Evolutionary conservation across 2,329 filamentous ascomycete species (phyloP).

Genomic region (Aureobasidium sp.): DNA sequence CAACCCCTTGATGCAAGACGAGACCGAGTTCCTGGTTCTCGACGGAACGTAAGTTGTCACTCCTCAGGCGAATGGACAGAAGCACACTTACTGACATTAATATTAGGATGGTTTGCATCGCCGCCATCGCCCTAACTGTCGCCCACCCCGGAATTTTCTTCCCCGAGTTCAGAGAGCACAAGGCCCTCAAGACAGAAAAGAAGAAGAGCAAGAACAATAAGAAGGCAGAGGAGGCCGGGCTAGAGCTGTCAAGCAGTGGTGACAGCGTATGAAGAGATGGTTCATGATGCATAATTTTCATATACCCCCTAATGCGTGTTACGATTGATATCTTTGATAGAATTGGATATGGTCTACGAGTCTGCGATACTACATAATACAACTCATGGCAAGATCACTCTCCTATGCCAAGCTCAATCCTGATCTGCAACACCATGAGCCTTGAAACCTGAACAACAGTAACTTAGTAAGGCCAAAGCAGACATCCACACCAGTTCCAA

Average conservation of each 20-base stretch:
- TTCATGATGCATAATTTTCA: not conserved
- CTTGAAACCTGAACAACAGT: not conserved
- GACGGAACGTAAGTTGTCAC: constrained; percentile 39
- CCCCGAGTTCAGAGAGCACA: constrained; percentile 19
- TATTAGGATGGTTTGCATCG: constrained; percentile 38
- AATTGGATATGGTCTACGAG: not conserved
- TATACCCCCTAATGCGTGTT: constrained; percentile 4
- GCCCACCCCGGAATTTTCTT: constrained; percentile 41
- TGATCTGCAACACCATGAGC: not conserved
- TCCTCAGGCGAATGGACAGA: not conserved
- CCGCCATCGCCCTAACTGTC: constrained; percentile 33
- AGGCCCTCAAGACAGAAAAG: not conserved
- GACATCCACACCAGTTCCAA: not conserved
- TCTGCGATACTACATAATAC: not conserved
- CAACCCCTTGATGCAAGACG: constrained; percentile 38
- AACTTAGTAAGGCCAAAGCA: not conserved
- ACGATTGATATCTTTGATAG: not conserved
- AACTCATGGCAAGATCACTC: not conserved
- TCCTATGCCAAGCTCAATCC: not conserved
- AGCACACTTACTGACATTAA: not conserved
- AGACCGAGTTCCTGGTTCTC: constrained; percentile 40
- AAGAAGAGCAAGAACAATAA: not conserved
- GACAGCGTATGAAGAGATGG: constrained; percentile 9
- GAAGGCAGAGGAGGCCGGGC: not conserved
- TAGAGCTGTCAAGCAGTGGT: constrained; percentile 7